Conservation (phyloP, 371 early-diverging fungal species). For the Mucor irregularis region DNA sequence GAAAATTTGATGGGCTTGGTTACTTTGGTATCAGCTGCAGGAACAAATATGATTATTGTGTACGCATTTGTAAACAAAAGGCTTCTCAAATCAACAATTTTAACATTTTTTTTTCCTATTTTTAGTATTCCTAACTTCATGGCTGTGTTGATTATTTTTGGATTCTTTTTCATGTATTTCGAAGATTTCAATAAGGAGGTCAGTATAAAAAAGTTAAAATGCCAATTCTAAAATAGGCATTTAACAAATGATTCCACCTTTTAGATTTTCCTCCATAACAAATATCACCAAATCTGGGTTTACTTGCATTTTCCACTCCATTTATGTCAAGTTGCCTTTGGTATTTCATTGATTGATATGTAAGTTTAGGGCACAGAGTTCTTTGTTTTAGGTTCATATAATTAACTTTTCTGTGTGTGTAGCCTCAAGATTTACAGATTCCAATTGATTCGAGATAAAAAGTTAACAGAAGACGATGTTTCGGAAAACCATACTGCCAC, state of each 20-base stretch:
- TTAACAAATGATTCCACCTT: background rate
- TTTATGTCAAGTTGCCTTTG: constrained; percentile 55
- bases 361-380: constrained; percentile 18
- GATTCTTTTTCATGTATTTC: constrained; percentile 57
- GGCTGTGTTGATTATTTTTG: constrained; percentile 53
- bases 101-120: background rate
- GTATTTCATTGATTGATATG: constrained; percentile 50
- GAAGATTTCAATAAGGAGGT: constrained; percentile 56
- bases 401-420: background rate
- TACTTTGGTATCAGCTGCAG: constrained; percentile 35
- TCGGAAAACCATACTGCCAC: background rate
- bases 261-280: constrained; percentile 45
- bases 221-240: background rate
- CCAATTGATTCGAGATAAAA: constrained; percentile 31
- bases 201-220: background rate
- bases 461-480: constrained; percentile 20
- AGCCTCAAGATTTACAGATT: constrained; percentile 39
- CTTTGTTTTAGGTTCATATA: background rate
- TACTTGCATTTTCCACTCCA: constrained; percentile 62
- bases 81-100: too few species aligned
- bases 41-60: constrained; percentile 35
- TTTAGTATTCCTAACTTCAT: constrained; percentile 48
- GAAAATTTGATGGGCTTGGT: constrained; percentile 54
- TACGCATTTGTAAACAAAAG: constrained; percentile 2
- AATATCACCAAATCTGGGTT: constrained; percentile 57